Evolutionary conservation across 345 rosid species (phyloP), one percentile per base, ranked within the genome.

Genomic region (Eucalyptus tenuipes): DNA sequence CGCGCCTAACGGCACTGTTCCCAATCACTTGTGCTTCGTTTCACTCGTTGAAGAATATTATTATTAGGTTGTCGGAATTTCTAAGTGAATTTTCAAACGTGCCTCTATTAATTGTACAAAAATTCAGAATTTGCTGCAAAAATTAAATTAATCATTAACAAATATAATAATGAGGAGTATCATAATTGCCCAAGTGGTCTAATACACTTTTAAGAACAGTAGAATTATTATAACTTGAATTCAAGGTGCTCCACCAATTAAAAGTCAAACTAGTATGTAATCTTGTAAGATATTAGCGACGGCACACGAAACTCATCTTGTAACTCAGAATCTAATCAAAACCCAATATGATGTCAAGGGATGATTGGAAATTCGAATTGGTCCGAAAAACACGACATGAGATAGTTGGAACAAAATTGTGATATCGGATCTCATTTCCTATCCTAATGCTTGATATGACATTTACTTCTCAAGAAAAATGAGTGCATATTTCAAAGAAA

Each of bases 371-470:
- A 71, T 37, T 18, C 27, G 0, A 33, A 33, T 9, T 52, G 10
- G 0, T 8, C 24, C 10, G 0, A 8, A 52, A 52, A 52, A 20
- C 2, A 52, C 1, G 2, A 52, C 10, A 8, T 0, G 22, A 18
- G 2, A 7, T 52, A 55, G 29, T 71, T 5, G 4, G 2, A 71
- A 33, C 4, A 33, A 16, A 33, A 17, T 7, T 5, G 13, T 33
- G 9, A 9, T 71, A 4, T 18, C 2, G 7, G 2, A 33, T 33
- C 7, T 71, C 25, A 71, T 71, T 71, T 10, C 1, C 7, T 9
- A 16, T 22, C 5, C 0, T 20, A 40, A 75, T 20, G 7, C 3
- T 75, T 20, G 29, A 40, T 40, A 6, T 75, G 8, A 13, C 8
- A 0, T 18, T 75, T 40, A 0, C 15, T 75, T 6, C 9, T 37